A percentile compares a stretch with the other conserved stretches of the same genome.
Evolutionary conservation across 1,284 basidiomycete species (phyloP).

Genomic region (Sanghuangporus sanghuang): DNA sequence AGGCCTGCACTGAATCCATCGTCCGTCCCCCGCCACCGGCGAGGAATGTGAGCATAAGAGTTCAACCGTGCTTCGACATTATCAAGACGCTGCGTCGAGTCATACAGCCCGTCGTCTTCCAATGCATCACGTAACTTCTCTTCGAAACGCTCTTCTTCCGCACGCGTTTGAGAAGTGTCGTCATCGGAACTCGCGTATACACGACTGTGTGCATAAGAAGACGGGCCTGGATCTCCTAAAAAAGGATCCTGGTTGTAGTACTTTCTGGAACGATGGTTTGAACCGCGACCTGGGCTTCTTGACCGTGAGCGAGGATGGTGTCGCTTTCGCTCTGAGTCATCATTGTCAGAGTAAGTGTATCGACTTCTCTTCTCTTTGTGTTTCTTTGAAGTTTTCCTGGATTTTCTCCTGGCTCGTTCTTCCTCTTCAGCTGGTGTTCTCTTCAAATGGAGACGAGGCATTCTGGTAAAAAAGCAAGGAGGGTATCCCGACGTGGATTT

Average conservation of each 20-base stretch:
- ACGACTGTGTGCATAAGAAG: neutral
- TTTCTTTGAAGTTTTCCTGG: conserved; percentile 35
- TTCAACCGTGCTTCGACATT: conserved; percentile 57
- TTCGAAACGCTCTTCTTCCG: conserved; percentile 59
- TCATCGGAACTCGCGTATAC: conserved; percentile 2
- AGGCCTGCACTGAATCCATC: conserved; percentile 20
- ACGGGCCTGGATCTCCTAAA: conserved; percentile 6
- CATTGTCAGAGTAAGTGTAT: neutral
- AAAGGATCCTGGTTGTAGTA: neutral
- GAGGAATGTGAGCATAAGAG: conserved; percentile 61
- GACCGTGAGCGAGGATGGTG: neutral
- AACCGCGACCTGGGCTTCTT: neutral
- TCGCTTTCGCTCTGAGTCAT: neutral
- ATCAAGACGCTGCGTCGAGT: conserved; percentile 46
- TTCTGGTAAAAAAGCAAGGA: conserved; percentile 21
- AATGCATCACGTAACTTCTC: conserved; percentile 67
- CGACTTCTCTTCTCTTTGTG: neutral
- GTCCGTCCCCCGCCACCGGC: conserved; percentile 40
- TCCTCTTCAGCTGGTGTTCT: conserved; percentile 63
- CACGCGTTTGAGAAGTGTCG: conserved; percentile 25
- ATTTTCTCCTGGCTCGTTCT: conserved; percentile 47
- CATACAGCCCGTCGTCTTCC: conserved; percentile 45
- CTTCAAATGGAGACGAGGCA: conserved; percentile 67
- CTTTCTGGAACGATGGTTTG: neutral
- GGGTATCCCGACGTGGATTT: neutral